Base-by-base conservation (phyloP, 495 filamentous ascomycete species). In the Choiromyces venosus region DNA sequence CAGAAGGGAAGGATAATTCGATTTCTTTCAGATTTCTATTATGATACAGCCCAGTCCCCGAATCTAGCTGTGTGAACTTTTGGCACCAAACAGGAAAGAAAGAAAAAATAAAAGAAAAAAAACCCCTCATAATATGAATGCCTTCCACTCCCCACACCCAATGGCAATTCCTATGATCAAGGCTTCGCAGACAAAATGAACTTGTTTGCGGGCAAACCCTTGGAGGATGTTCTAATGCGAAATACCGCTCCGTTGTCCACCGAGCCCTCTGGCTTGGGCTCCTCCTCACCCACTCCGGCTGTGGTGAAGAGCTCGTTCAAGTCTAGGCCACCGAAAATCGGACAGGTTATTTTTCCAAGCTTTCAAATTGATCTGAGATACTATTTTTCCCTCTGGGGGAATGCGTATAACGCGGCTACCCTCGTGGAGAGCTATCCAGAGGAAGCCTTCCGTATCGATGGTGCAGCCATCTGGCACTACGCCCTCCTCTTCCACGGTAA, bases 361-460 rank as follows among this genome's bases (percentile, higher is more conserved):
- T 35, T 90, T 89, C 72, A 93, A 82, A 8, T 80, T 85, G 44
- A 94, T 83, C 83, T 90, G 85, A 25, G 90, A 90, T 29, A 91
- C 84, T 35, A 93, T 81, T 79, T 88, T 84, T 4, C 91, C 91
- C 40, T 85, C 83, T 6, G 88, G 86, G 9, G 86, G 87, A 75
- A 94, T 87, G 80, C 89, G 88, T 67, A 93, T 81, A 25, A 94
- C 88, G 66, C 87, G 85, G 67, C 86, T 82, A 75, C 90, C 91
- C 65, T 91, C 91, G 76, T 91, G 92, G 39, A 93, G 85, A n/a
- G 91, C 90, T 71, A 87, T 88, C 92, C 92, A 94, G 37, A 94
- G 84, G 75, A 89, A 88, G 1, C 90, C 92, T 18, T 91, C 87
- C 18, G 81, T 85, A 77, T 95, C 92, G 69, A 93, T 87, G 36